Base-by-base conservation (phyloP, 345 rosid species). In the Iberis pinnata region DNA sequence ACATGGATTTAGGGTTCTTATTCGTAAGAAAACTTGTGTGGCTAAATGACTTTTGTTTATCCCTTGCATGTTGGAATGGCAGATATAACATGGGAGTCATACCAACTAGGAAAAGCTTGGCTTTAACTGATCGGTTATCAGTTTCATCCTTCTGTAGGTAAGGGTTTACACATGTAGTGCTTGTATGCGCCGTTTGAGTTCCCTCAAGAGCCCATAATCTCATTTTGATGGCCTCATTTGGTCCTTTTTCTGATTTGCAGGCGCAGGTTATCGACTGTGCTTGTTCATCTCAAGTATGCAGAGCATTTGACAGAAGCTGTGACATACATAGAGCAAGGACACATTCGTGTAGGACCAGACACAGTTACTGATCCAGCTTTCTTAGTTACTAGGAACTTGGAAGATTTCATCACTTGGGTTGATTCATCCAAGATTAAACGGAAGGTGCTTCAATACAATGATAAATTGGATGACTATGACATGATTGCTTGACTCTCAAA, bases 41-140 rank as follows among this genome's bases (percentile, higher is more conserved):
- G 29, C 29, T 25, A 7, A 29, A 2, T 29, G 8, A 29, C 41
- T 60, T 10, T 6, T 53, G 40, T 40, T 52, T 44, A 3, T 16
- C 32, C 13, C 18, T 7, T 49, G 32, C 53, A 3, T 52, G 11
- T 65, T 46, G 60, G 12, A 53, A 37, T 69, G 71, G 37, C 95
- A 90, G 98, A 49, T 90, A 87, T 52, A 90, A 84, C 76, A 81
- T 87, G 89, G 98, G 98, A 1, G 86, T 84, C 29, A 81, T 83
- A 64, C 80, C 96, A 4, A 83, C 78, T 33, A 76, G 88, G 84
- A 87, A 84, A 72, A 88, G 95, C 81, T 74, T 87, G 80, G 80
- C 89, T 11, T 71, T 84, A 56, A 87, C 95, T 37, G 93, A 88
- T 59, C 64, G 57, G 19, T 60, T 90, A 64, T 70, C 86, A 6